Conservation (phyloP, 768 basidiomycete genomes). For the Kwoniella newhampshirensis region DNA sequence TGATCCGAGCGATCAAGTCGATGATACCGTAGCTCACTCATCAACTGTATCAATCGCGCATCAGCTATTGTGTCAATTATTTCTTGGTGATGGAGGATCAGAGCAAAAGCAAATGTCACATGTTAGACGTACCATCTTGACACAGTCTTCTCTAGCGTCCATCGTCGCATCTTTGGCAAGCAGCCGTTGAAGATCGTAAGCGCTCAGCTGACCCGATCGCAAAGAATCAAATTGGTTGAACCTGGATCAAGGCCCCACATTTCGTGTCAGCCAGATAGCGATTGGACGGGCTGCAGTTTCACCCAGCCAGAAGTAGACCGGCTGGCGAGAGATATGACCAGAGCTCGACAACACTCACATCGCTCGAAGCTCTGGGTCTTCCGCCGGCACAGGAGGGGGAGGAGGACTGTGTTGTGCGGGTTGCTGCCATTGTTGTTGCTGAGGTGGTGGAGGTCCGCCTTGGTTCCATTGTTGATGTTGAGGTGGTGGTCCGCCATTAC, state of each 20-base stretch:
- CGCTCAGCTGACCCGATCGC: slow-evolving; percentile 44
- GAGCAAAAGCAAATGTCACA: neutral
- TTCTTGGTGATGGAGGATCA: neutral
- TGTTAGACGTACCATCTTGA: slow-evolving; percentile 50
- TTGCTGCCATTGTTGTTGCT: slow-evolving; percentile 15
- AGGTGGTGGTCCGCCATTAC: neutral
- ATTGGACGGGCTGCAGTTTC: neutral
- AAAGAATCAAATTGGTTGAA: slow-evolving; percentile 48
- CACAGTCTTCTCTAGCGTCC: slow-evolving; percentile 53
- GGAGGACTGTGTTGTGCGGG: slow-evolving; percentile 13
- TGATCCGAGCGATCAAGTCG: neutral
- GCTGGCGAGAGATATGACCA: too few relatives aligned
- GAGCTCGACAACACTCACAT: slow-evolving; percentile 45
- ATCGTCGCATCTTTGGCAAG: slow-evolving; percentile 50
- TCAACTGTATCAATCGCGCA: too few relatives aligned
- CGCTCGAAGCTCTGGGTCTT: slow-evolving; percentile 34
- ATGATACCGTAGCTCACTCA: slow-evolving; percentile 42
- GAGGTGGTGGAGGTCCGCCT: slow-evolving; percentile 23
- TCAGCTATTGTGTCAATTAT: too few relatives aligned
- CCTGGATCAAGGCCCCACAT: slow-evolving; percentile 18
- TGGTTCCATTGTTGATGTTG: slow-evolving; percentile 15
- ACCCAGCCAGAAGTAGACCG: neutral
- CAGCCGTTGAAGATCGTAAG: slow-evolving; percentile 48
- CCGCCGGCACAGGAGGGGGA: slow-evolving; percentile 12
- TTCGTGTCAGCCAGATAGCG: neutral